phyloP scores from a whole-genome alignment of 345 rosid species.

The Citrus reticulata region DNA sequence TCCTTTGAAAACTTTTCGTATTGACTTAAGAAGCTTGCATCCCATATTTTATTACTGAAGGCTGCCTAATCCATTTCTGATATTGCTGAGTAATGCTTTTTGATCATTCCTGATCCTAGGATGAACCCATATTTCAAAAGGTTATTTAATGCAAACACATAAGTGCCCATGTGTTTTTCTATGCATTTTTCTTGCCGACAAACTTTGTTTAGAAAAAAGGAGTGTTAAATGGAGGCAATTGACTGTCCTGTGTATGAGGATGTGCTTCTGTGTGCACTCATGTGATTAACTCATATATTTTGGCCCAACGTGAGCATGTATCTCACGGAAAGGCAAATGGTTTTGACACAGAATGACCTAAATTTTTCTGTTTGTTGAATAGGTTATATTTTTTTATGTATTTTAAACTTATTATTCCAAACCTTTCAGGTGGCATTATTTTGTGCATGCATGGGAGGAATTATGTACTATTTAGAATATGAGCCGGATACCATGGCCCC shows the following conservation, averaged over 20 bases:
- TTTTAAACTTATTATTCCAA: neutral
- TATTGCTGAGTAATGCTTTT: neutral
- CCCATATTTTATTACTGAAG: neutral
- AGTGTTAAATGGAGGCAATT: neutral
- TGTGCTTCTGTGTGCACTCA: neutral
- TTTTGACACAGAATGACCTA: neutral
- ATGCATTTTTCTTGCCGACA: neutral
- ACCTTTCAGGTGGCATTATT: conserved; percentile 78
- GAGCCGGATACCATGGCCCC: conserved; percentile 99
- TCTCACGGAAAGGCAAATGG: neutral
- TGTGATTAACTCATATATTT: neutral
- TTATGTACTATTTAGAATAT: conserved; percentile 90
- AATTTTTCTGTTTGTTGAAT: neutral
- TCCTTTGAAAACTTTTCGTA: neutral
- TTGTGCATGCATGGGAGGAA: conserved; percentile 98
- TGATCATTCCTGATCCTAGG: neutral
- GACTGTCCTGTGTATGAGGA: neutral
- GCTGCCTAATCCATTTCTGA: neutral
- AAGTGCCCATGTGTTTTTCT: neutral
- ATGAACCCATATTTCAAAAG: neutral
- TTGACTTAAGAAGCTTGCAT: neutral
- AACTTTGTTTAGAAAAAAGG: neutral
- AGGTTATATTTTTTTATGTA: neutral
- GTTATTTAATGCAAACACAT: neutral
- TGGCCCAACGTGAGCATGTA: neutral